Evolutionary conservation across 2,329 filamentous ascomycete genomes (phyloP).

Genomic region (Ceratocystis lukuohia): DNA sequence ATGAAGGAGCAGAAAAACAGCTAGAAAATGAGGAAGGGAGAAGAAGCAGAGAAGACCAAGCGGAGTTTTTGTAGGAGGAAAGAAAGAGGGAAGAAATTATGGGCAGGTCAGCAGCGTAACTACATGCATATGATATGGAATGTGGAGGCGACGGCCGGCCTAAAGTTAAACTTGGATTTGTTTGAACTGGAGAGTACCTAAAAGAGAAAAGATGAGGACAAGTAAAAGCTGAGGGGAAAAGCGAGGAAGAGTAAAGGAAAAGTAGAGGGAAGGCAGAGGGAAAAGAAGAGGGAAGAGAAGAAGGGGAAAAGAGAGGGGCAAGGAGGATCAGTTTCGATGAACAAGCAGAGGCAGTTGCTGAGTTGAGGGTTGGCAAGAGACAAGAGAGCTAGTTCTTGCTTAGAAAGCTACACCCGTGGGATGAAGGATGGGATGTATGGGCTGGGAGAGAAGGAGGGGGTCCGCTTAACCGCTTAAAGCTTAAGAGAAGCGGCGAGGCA

Average conservation of each 20-base stretch:
- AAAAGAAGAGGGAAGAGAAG: not conserved
- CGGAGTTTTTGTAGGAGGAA: conserved; percentile 3
- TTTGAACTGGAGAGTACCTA: not conserved
- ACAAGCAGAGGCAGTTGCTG: conserved; percentile 8
- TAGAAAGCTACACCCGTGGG: not conserved
- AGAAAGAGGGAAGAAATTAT: conserved; percentile 15
- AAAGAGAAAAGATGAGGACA: not conserved
- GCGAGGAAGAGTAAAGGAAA: conserved; percentile 12
- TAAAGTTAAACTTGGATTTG: conserved; percentile 7
- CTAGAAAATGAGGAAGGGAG: not conserved
- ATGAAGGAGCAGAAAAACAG: not conserved
- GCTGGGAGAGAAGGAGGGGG: not conserved
- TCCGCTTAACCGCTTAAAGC: not conserved
- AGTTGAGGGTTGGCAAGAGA: conserved; percentile 7
- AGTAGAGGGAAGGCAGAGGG: not conserved
- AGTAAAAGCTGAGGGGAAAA: not conserved
- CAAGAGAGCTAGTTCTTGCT: not conserved
- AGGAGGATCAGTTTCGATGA: conserved; percentile 15
- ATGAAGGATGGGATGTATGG: not conserved
- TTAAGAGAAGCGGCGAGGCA: not conserved
- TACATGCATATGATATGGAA: conserved; percentile 12
- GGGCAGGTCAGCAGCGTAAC: conserved; percentile 13
- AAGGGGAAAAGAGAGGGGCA: conserved; percentile 8
- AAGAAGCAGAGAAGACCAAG: not conserved
- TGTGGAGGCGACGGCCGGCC: conserved; percentile 15